These are phyloP conservation scores for Candida smagusa DNA, from an alignment of 1,139 yeast genomes.

Conservation along the genomic window DNA sequence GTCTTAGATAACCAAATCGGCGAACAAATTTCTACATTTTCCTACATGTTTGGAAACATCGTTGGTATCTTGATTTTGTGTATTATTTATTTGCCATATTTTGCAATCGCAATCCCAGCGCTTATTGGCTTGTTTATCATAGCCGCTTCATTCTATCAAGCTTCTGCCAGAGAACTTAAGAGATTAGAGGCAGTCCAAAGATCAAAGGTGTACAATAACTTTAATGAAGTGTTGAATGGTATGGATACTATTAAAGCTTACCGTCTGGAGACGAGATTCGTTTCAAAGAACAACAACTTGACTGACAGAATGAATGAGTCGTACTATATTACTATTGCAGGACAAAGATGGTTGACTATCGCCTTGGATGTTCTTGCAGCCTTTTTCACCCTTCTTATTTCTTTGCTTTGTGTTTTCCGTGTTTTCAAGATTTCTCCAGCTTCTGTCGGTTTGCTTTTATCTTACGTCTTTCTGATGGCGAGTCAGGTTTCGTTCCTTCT, in stretches of 20 bases:
- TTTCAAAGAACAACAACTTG: conserved; percentile 10
- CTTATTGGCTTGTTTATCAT: conserved; percentile 11
- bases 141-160: conserved; percentile 17
- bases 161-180: conserved; percentile 18
- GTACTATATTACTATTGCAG: conserved; percentile 13
- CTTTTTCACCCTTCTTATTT: conserved; percentile 34
- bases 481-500: conserved; percentile 42
- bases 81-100: conserved; percentile 55
- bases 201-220: conserved; percentile 19
- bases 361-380: conserved; percentile 14
- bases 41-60: conserved; percentile 48
- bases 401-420: conserved; percentile 58
- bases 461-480: conserved; percentile 50
- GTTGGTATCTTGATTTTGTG: conserved; percentile 63
- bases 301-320: conserved; percentile 16
- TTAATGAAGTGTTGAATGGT: conserved; percentile 17
- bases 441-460: conserved; percentile 64
- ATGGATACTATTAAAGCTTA: conserved; percentile 17
- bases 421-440: conserved; percentile 60
- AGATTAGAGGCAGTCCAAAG: conserved; percentile 19
- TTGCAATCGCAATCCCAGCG: conserved; percentile 16
- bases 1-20: conserved; percentile 70
- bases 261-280: conserved; percentile 11
- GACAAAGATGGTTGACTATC: conserved; percentile 17
- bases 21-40: conserved; percentile 53